Evolutionary conservation across 2,329 filamentous ascomycete species (phyloP), one percentile per base, ranked within the genome.

Genomic region (Aspergillus cejpii): DNA sequence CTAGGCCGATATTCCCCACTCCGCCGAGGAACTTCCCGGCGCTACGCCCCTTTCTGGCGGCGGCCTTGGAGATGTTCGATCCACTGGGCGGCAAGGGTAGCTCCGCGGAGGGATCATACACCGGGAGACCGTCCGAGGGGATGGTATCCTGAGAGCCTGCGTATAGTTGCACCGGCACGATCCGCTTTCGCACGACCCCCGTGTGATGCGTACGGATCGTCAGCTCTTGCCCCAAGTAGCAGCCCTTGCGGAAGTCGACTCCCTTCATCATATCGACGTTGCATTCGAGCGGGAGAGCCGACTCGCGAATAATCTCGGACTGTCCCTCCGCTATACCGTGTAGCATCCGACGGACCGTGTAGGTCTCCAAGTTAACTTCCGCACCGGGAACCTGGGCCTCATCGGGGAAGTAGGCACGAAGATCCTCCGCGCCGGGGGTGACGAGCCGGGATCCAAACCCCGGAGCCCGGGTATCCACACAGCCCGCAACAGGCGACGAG

Each of bases 201-300:
- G 85, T 90, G 68, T 98, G 92, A 64, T 90, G 85, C 1, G 92
- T 98, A 33, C 92, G 84, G 53, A 97, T 95, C 1, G 92, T 97
- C 52, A 98, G 77, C 67, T 98, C 92, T 69, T 98, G 92, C 0
- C 92, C 92, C 6, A 97, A 81, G 66, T 98, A 98, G 69, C 92
- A 98, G 6, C 92, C 92, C 71, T 98, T 98, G 61, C 81, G 81
- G 71, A 92, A 98, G 68, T 96, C 87, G 54, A 98, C 84, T 20
- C 81, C 92, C 38, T 79, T 78, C 76, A 87, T 87, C 48, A 87
- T 71, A 67, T 98, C 92, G 63, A 97, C 77, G 64, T 96, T 96
- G 61, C 77, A 84, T 68, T 97, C 91, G 66, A 90, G 83, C 1
- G 92, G 91, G 43, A 98, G 73, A 0, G 88, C 82, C 14, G 76